phyloP scores from a whole-genome alignment of 768 basidiomycete species.

The Botryobasidium botryosum region DNA sequence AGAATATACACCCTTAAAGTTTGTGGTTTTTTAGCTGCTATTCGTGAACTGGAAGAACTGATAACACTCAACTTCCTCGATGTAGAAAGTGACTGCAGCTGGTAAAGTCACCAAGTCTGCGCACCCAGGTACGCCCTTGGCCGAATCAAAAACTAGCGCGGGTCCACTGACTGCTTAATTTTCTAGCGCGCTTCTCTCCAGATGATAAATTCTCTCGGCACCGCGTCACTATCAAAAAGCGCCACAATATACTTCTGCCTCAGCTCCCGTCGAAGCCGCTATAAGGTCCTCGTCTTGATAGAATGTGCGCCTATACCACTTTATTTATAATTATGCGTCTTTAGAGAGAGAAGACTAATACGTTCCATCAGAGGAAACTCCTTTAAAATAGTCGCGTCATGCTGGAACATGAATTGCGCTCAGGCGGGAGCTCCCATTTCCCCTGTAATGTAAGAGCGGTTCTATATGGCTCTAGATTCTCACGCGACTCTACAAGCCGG shows the following conservation, averaged over 20 bases:
- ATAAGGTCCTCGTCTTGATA: conserved; percentile 35
- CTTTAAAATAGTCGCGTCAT: no score
- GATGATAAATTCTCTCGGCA: conserved; percentile 99
- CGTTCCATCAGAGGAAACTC: no score
- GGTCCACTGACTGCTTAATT: neutral
- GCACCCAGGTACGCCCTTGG: conserved; percentile 64
- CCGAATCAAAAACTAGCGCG: neutral
- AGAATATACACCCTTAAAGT: conserved; percentile 91
- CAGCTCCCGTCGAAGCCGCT: conserved; percentile 81
- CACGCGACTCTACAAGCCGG: no score
- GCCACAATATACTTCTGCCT: conserved; percentile 74
- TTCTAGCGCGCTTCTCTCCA: conserved; percentile 85
- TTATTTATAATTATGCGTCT: no score
- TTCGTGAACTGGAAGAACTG: conserved; percentile 1
- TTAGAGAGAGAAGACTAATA: no score
- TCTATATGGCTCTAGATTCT: no score
- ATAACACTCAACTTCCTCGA: no score
- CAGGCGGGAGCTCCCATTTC: no score
- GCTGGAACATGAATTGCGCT: no score
- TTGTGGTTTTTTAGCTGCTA: conserved; percentile 11
- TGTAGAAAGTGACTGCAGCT: conserved; percentile 68
- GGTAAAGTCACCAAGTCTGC: conserved; percentile 89
- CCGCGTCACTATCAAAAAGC: conserved; percentile 91
- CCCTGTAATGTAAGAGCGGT: no score
- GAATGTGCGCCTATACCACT: no score